Percentiles rank a stretch among this genome's conserved stretches.
Evolutionary conservation across 2,329 filamentous ascomycete species (phyloP).

Genomic region (Fusarium coffeatum): DNA sequence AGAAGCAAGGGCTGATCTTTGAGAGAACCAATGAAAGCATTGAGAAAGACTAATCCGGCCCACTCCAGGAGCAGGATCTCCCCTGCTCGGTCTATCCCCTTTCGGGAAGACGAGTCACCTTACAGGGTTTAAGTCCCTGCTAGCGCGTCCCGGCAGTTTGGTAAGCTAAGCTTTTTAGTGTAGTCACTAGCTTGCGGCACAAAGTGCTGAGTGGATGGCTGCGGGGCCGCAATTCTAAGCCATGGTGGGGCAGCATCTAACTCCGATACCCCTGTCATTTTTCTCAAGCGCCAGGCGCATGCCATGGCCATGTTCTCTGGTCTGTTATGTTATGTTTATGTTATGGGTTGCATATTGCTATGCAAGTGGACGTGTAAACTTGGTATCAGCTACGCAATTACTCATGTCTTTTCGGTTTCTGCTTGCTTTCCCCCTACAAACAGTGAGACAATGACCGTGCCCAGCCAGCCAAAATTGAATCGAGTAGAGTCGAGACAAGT

Average conservation of each 20-base stretch:
- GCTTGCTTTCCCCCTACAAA: neutral
- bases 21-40: constrained; percentile 35
- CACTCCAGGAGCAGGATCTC: constrained; percentile 8
- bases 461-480: constrained; percentile 13
- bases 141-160: constrained; percentile 54
- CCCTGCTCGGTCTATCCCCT: constrained; percentile 22
- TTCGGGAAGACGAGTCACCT: constrained; percentile 20
- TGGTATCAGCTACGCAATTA: constrained; percentile 32
- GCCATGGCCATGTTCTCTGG: neutral
- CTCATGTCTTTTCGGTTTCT: constrained; percentile 28
- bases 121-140: constrained; percentile 19
- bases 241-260: constrained; percentile 6
- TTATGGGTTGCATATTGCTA: constrained; percentile 40
- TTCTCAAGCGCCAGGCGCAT: constrained; percentile 36
- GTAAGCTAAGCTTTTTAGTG: constrained; percentile 48
- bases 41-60: neutral
- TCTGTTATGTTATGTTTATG: constrained; percentile 34
- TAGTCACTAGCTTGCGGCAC: constrained; percentile 28
- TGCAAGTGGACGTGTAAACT: constrained; percentile 28
- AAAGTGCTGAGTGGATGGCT: constrained; percentile 46
- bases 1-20: constrained; percentile 20
- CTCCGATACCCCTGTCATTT: constrained; percentile 41
- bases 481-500: constrained; percentile 12
- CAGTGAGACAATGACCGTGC: neutral
- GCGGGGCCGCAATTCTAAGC: constrained; percentile 37